Base-by-base conservation (phyloP, 306 rosid species). In the Cicer judaicum region DNA sequence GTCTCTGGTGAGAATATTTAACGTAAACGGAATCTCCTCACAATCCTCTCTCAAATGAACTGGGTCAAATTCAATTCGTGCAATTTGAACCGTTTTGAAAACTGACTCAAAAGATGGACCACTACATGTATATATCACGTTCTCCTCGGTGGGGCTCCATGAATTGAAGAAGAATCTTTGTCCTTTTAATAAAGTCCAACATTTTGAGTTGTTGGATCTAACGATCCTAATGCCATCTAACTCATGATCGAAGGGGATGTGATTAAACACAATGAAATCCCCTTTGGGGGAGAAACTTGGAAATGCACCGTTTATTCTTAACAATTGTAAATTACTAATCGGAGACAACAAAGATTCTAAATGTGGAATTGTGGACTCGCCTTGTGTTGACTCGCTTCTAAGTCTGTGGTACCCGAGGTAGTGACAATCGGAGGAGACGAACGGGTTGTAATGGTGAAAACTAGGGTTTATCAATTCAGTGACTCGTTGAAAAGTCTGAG, bases 401-500 rank as follows among this genome's bases (percentile, higher is more conserved):
- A 91, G 89, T 0, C 96, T 89, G 83, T 93, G 97, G 84, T 89
- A 93, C 18, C 93, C 98, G n/a, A 93, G 41, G 18, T 68, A 68
- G 1, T 68, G 40, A 14, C 91, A 89, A 71, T 90, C 84, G 0
- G 80, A 66, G 1, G 96, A 91, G 0, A 91, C 88, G 50, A 93
- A 91, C 7, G 98, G 98, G 66, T 83, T 93, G 64, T 93, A 93
- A 65, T 93, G 97, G 79, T 93, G 96, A 53, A 88, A 54, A 0
- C 68, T 64, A 10, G 97, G 89, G 68, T 88, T 91, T 64, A 88
- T 11, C 0, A 11, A 2, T 24, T 82, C 82, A 0, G 97, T 91
- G 2, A 91, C 29, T 1, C 82, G 86, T 4, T 52, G 48, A 38
- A 93, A 93, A 3, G 74, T 64, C 39, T 82, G 39, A 0, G 78